These are phyloP conservation scores for Lyophyllum shimeji DNA, from an alignment of 768 basidiomycete genomes.

Conservation along the genomic window DNA sequence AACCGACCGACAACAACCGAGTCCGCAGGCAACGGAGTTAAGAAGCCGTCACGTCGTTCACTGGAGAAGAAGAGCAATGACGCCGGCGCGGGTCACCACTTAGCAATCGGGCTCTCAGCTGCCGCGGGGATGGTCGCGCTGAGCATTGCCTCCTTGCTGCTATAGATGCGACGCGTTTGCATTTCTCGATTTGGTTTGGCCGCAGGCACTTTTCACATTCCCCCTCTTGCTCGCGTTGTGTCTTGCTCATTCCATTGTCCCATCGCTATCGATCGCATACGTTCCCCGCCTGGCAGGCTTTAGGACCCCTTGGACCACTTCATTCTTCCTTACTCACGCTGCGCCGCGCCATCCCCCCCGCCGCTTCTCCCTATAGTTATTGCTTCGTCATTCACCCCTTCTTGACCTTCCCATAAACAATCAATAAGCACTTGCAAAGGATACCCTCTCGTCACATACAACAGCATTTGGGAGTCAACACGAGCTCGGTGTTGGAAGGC, in stretches of 20 bases:
- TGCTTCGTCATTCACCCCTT: slow-evolving; percentile 1
- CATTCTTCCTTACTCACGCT: slow-evolving; percentile 2
- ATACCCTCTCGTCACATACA: slow-evolving; percentile 20
- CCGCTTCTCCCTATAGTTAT: slow-evolving; percentile 4
- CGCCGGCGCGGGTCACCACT: slow-evolving; percentile 19
- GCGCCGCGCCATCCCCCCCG: neutral
- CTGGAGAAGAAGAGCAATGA: slow-evolving; percentile 23
- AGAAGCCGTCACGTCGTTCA: slow-evolving; percentile 14
- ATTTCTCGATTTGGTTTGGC: slow-evolving; percentile 8
- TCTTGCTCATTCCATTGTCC: slow-evolving; percentile 15
- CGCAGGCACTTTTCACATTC: slow-evolving; percentile 2
- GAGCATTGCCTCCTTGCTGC: slow-evolving; percentile 27
- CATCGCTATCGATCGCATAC: slow-evolving; percentile 19
- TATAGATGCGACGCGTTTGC: slow-evolving; percentile 25
- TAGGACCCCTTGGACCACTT: slow-evolving; percentile 14
- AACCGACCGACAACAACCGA: slow-evolving; percentile 37
- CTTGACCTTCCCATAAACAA: slow-evolving; percentile 5
- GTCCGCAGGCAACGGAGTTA: slow-evolving; percentile 21
- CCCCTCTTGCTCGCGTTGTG: slow-evolving; percentile 8
- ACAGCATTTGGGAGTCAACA: neutral
- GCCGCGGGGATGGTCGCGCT: slow-evolving; percentile 28
- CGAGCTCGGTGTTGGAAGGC: neutral
- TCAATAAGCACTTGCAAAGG: slow-evolving; percentile 15
- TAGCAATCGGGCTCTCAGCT: slow-evolving; percentile 24
- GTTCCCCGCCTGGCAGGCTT: slow-evolving; percentile 8